Base-by-base conservation (phyloP, 805 yeast species). In the Monosporozyma aerobia region DNA sequence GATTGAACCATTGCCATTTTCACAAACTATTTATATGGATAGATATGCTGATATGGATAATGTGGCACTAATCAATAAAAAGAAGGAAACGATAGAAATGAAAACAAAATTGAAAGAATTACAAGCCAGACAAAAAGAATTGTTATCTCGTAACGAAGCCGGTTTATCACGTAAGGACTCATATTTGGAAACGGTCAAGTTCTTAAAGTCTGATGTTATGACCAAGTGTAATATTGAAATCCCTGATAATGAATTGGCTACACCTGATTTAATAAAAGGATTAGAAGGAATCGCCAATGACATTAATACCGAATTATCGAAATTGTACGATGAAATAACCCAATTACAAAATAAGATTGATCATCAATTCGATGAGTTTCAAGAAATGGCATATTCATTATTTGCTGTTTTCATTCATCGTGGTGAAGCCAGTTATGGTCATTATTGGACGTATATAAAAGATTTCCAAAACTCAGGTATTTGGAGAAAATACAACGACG, bases 361-460 rank as follows among this genome's bases (percentile, higher is more conserved):
- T 22, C 68, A 67, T 32, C 94, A 86, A 59, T 94, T 87, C 64
- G 73, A 74, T 19, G 73, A 74, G 7, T 79, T 85, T 69, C 77
- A 75, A 49, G 69, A 75, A 48, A 76, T 83, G 30, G 95, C 90
- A 0, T 94, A 92, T 68, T 77, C 87, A 0, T 75, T 94, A 11
- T 92, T 90, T 71, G 95, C 98, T 0, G 83, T 92, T 6, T 94
- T 94, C 64, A 89, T 94, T 48, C 99, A 94, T 67, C 75, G 97
- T 49, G 99, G 99, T 6, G 95, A 90, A 62, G 98, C 97, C 0
- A 83, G 89, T 50, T 92, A 87, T 63, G 99, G 99, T 2, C 99
- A 94, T 69, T 94, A 94, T 68, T 94, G 98, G 97, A 80, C 92
- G 16, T 94, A 92, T 65, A 90, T 94, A 56, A 81, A 79, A 54